Conservation (phyloP, 2,329 filamentous ascomycete genomes). For the Nothophaeocryptopus gaeumannii region DNA sequence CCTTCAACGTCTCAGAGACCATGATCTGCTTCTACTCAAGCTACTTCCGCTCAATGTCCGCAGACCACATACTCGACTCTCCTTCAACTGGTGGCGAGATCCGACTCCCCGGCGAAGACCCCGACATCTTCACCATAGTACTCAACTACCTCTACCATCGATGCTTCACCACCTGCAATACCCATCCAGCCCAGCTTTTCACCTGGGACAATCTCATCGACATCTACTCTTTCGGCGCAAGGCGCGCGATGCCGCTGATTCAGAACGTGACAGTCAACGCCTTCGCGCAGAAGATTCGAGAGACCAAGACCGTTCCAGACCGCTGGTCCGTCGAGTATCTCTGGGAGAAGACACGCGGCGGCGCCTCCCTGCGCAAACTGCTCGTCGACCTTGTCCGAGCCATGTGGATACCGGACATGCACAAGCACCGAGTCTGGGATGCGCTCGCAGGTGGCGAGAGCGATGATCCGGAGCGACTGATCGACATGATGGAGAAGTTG, state of each 20-base stretch:
- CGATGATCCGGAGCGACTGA: slow-evolving; percentile 7
- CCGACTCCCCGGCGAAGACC: slow-evolving; percentile 13
- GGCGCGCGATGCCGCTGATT: slow-evolving; percentile 14
- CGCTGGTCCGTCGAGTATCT: slow-evolving; percentile 13
- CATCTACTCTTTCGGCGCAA: slow-evolving; percentile 13
- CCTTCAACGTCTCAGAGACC: neutral
- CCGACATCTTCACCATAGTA: slow-evolving; percentile 11
- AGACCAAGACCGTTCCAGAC: slow-evolving; percentile 10
- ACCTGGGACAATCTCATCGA: slow-evolving; percentile 17
- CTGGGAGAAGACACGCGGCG: slow-evolving; percentile 11
- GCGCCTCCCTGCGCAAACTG: slow-evolving; percentile 9
- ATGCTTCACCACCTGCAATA: slow-evolving; percentile 3
- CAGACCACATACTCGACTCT: too few relatives aligned
- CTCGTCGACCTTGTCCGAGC: slow-evolving; percentile 15
- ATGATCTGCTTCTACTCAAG: slow-evolving; percentile 9
- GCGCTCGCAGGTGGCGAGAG: slow-evolving; percentile 6
- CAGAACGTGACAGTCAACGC: slow-evolving; percentile 17
- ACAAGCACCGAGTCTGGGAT: slow-evolving; percentile 10
- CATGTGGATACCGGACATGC: slow-evolving; percentile 12
- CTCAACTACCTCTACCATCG: slow-evolving; percentile 6
- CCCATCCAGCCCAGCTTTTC: slow-evolving; percentile 3
- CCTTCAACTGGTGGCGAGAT: neutral
- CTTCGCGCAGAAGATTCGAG: slow-evolving; percentile 10
- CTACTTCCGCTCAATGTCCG: slow-evolving; percentile 1
- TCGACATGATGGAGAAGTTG: slow-evolving; percentile 6